Evolutionary conservation across 768 basidiomycete genomes (phyloP).

Genomic region (Boletus rubroflammeus): DNA sequence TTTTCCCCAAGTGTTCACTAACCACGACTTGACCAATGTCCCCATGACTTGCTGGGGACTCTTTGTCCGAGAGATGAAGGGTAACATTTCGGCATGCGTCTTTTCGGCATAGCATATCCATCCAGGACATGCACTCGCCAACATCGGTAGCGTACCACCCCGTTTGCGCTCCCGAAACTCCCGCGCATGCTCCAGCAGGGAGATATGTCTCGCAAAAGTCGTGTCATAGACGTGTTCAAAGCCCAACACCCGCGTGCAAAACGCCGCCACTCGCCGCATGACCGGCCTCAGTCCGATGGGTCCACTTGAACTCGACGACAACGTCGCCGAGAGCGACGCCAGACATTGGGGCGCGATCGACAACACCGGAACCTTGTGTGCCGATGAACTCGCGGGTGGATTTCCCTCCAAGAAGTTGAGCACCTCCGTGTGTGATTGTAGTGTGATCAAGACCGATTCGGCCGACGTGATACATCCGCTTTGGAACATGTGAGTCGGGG

Average conservation of each 20-base stretch:
- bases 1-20: conserved; percentile 63
- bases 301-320: conserved; percentile 44
- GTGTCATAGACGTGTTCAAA: conserved; percentile 89
- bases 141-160: conserved; percentile 66
- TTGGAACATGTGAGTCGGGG: conserved; percentile 10
- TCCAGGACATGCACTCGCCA: conserved; percentile 95
- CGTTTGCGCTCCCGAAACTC: conserved; percentile 76
- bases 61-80: conserved; percentile 83
- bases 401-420: conserved; percentile 70
- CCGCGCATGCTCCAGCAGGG: conserved; percentile 72
- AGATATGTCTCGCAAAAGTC: conserved; percentile 88
- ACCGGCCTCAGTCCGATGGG: conserved; percentile 53
- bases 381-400: conserved; percentile 35
- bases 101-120: conserved; percentile 99
- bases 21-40: conserved; percentile 86
- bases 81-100: conserved; percentile 89
- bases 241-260: conserved; percentile 64
- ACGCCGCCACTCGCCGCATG: conserved; percentile 67
- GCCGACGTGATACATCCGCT: conserved; percentile 99
- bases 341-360: conserved; percentile 90
- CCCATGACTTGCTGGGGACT: conserved; percentile 96
- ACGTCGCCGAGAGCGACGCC: conserved; percentile 70
- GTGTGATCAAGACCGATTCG: conserved; percentile 92
- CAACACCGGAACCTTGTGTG: conserved; percentile 59
- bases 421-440: conserved; percentile 94